Evolutionary conservation across 2,329 filamentous ascomycete species (phyloP), one percentile per base, ranked within the genome.

Genomic region (Pseudopyrenochaeta lycopersici): DNA sequence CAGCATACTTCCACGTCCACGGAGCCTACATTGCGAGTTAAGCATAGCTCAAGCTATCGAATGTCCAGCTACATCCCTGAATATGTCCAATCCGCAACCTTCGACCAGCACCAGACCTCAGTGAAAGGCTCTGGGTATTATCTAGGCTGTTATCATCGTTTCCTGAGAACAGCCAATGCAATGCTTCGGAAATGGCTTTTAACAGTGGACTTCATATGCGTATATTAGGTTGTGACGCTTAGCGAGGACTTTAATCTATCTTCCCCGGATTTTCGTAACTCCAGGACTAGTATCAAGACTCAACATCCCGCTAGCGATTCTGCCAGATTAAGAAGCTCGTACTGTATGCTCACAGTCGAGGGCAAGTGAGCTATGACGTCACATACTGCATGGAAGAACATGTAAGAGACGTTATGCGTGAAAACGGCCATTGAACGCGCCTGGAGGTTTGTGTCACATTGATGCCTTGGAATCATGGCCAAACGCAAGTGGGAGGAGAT

Each of bases 261-360:
- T 47, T 50, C 52, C 57, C 53, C 53, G 30, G 49, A 49, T 53
- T 39, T 36, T 53, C 54, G 46, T 49, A 43, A 52, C 30, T 45
- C 32, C 49, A 20, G 38, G 29, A 50, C 29, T 46, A 15, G 46
- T 38, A 32, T 36, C 23, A 41, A 48, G 41, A 41, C 46, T 36
- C 45, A 38, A 49, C 21, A 38, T 23, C 20, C 35, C 43, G 39
- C 49, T 50, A 54, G 10, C 9, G 5, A 46, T 60, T 63, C 33
- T 60, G 27, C 60, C 60, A 60, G 31, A 63, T 60, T 60, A 39
- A 56, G 40, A 44, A 27, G 42, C 33, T 55, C 50, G 54, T 58
- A 61, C 35, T 18, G 17, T 45, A 32, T 11, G 31, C 30, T 29
- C 1, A 11, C 27, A 21, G 27, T 11, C 21, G 32, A 4, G 10